Conservation (phyloP, 2,329 filamentous ascomycete genomes). For the Cladosporium austrohemisphaericum region DNA sequence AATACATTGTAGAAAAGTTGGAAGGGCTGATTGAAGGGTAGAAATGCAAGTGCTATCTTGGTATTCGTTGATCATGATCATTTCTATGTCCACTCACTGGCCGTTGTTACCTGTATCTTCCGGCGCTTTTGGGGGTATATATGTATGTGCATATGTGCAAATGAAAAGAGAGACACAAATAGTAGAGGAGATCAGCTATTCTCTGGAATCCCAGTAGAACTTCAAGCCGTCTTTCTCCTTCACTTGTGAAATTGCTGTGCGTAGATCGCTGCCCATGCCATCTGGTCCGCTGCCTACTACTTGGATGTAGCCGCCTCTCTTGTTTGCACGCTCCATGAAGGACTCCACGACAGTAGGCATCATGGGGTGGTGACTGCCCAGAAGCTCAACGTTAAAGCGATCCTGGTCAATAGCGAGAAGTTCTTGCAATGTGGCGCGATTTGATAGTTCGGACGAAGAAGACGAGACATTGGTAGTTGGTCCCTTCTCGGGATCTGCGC, state of each 20-base stretch:
- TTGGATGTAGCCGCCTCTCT: slow-evolving; percentile 19
- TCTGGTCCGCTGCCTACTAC: slow-evolving; percentile 28
- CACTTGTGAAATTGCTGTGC: slow-evolving; percentile 22
- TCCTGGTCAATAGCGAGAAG: slow-evolving; percentile 19
- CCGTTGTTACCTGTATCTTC: neutral
- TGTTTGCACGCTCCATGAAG: slow-evolving; percentile 23
- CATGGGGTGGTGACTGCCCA: slow-evolving; percentile 25
- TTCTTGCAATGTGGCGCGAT: slow-evolving; percentile 11
- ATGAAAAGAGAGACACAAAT: neutral
- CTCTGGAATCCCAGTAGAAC: slow-evolving; percentile 15
- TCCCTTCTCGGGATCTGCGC: slow-evolving; percentile 8
- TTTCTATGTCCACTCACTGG: neutral
- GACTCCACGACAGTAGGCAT: slow-evolving; percentile 23
- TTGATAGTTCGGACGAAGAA: neutral
- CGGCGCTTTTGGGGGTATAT: neutral
- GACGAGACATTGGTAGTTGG: slow-evolving; percentile 2
- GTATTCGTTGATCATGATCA: slow-evolving; percentile 1
- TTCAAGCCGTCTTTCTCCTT: slow-evolving; percentile 8
- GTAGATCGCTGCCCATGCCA: slow-evolving; percentile 26
- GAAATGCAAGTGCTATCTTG: too few relatives aligned
- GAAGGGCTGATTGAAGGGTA: slow-evolving; percentile 25
- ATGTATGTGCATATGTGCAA: neutral
- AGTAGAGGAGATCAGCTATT: slow-evolving; percentile 1
- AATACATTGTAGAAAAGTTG: slow-evolving; percentile 46
- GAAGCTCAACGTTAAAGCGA: slow-evolving; percentile 23